phyloP scores from a whole-genome alignment of 2,329 filamentous ascomycete species.

The Talaromyces sp. region DNA sequence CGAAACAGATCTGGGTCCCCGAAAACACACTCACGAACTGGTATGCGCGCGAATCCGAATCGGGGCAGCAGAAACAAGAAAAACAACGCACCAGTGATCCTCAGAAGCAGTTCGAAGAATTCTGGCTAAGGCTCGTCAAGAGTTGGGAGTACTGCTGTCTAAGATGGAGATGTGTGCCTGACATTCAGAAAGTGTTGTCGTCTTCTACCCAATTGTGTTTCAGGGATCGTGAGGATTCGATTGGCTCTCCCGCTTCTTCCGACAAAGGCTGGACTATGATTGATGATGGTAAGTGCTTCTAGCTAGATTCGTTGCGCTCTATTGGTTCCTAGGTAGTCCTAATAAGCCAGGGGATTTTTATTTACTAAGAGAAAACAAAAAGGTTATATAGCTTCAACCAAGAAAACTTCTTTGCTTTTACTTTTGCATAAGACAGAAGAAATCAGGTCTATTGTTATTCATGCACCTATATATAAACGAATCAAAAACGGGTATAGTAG shows the following conservation, averaged over 20 bases:
- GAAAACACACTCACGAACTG: neutral
- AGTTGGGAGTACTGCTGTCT: neutral
- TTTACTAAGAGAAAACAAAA: neutral
- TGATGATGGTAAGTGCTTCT: neutral
- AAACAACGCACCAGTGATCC: too few relatives aligned
- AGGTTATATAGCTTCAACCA: neutral
- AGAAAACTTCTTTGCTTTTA: neutral
- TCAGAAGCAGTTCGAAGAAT: neutral
- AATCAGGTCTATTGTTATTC: neutral
- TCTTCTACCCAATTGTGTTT: neutral
- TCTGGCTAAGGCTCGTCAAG: neutral
- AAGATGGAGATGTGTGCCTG: neutral
- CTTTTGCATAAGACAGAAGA: neutral
- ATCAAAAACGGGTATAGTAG: neutral
- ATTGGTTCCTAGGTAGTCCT: too few relatives aligned
- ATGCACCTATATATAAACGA: neutral
- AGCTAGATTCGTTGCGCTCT: neutral
- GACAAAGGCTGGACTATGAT: constrained; percentile 5
- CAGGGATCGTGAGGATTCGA: neutral
- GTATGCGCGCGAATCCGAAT: neutral
- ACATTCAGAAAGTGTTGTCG: neutral
- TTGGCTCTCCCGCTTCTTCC: neutral
- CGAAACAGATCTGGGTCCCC: neutral
- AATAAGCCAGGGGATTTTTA: too few relatives aligned
- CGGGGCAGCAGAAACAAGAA: neutral